Evolutionary conservation across 176 grass and related monocot species (phyloP).

Genomic region (Cenchrus americanus): DNA sequence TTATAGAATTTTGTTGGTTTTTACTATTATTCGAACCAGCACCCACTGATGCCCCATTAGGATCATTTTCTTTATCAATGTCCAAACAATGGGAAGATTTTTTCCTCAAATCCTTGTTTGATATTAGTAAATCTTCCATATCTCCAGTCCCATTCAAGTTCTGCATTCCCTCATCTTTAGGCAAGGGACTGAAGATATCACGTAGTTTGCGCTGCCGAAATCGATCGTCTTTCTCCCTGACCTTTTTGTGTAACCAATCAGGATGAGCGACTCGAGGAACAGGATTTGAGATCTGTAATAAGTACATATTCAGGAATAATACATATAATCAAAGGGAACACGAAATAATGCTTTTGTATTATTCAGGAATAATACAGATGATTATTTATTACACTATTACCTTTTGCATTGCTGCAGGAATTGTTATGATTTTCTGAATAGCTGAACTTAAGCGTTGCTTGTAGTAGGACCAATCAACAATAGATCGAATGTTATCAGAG

Average conservation of each 20-base stretch:
- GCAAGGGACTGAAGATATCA: constrained; percentile 80
- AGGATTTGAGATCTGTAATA: constrained; percentile 87
- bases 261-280: constrained; percentile 96
- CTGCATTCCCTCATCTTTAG: constrained; percentile 49
- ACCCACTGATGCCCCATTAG: constrained; percentile 51
- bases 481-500: constrained; percentile 77
- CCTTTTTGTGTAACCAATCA: constrained; percentile 97
- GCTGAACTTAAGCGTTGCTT: constrained; percentile 83
- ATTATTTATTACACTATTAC: constrained; percentile 33
- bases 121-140: constrained; percentile 73
- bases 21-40: constrained; percentile 29
- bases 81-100: constrained; percentile 51
- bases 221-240: constrained; percentile 90
- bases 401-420: constrained; percentile 99
- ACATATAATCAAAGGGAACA: constrained; percentile 32
- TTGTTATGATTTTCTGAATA: constrained; percentile 99
- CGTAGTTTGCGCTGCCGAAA: constrained; percentile 90
- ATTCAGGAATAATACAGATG: not conserved
- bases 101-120: constrained; percentile 45
- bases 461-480: constrained; percentile 98
- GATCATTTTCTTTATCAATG: constrained; percentile 64
- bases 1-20: constrained; percentile 40
- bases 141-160: constrained; percentile 56
- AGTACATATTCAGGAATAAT: constrained; percentile 36
- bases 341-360: not conserved